Base-by-base conservation (phyloP, 2,329 filamentous ascomycete genomes). In the Coniochaeta ligniaria region DNA sequence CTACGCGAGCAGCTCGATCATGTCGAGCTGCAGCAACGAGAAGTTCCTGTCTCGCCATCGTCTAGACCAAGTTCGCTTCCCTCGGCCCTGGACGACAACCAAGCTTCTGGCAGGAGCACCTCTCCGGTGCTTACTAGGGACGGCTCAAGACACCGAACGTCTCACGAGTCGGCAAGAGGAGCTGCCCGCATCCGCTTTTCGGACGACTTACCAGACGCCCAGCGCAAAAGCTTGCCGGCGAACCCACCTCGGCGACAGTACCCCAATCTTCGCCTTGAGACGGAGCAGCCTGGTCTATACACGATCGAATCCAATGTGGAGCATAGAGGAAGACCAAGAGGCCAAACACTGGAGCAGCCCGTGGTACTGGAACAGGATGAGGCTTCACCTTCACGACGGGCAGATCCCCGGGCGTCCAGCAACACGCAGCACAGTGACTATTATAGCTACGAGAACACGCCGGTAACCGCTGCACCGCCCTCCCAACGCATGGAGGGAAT, bases 281-380 rank as follows among this genome's bases (percentile, higher is more conserved):
- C 68, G 5, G 58, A 67, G 54, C 28, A 24, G 11, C n/a, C 26
- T 24, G 33, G 6, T 3, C 66, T 73, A 7, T 72, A 73, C 59
- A 72, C 71, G 8, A 72, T 73, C 61, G 60, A 69, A 43, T 73
- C 71, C 11, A 66, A 69, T 24, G 63, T 64, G 14, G 63, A 63
- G 33, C 54, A 35, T 36, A 61, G 58, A 65, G 63, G 12, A 62
- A 66, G 41, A 61, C 59, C 24, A 60, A 57, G 36, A 14, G 45
- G 50, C 12, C 57, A 50, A 17, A 35, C 20, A 22, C 36, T 12
- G 41, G 54, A 11, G 43, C 54, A 12, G 54, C 52, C 56, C 28
- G 50, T 9, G 57, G 54, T 52, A n/a, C 47, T 52, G 8, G 20
- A 59, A 35, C 24, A 50, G 36, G 57, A 33, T 14, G 57, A 59